Evolutionary conservation across 2,329 filamentous ascomycete species (phyloP), one percentile per base, ranked within the genome.

Genomic region (Intubia oerlemansii): DNA sequence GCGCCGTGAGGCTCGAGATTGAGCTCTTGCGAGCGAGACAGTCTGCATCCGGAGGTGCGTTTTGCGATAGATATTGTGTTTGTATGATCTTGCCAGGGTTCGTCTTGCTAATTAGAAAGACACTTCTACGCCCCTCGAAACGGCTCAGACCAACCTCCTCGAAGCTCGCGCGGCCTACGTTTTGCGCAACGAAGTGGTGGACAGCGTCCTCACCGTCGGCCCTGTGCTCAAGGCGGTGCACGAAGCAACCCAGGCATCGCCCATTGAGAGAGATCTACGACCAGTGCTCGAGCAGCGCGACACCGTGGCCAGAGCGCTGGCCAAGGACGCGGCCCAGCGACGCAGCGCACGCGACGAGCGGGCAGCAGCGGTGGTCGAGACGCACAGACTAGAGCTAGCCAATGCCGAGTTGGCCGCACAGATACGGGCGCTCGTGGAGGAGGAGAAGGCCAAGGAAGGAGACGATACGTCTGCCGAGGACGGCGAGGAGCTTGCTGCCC

Each of bases 171-270:
- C 77, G 31, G 59, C 60, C 33, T 78, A 79, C 47, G 59, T 67
- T 23, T 56, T 85, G 32, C 68, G 68, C 36, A 73, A 73, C 44
- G 68, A 68, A 35, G 69, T 78, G 14, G 57, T 72, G 14, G 67
- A 76, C 35, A 68, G 62, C 26, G 67, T 79, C 30, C 50, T 88
- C 38, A 66, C 68, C 39, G 70, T 71, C 32, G 74, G 80, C 41
- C 79, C 81, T 7, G 69, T 78, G 23, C 54, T 90, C 32, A 79
- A 77, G 42, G 74, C 80, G 6, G 68, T 85, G 22, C 78, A 90
- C 45, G 55, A 64, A 34, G 69, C 69, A 24, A 64, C 62, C 10
- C 59, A 66, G 34, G 62, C 67, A 12, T 65, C 67, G 3, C 63
- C 66, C 25, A 56, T 71, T 29, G 78, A 88, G 50, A 65, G 68